phyloP scores from a whole-genome alignment of 2,329 filamentous ascomycete species.

The Ceratocystiopsis minuta region DNA sequence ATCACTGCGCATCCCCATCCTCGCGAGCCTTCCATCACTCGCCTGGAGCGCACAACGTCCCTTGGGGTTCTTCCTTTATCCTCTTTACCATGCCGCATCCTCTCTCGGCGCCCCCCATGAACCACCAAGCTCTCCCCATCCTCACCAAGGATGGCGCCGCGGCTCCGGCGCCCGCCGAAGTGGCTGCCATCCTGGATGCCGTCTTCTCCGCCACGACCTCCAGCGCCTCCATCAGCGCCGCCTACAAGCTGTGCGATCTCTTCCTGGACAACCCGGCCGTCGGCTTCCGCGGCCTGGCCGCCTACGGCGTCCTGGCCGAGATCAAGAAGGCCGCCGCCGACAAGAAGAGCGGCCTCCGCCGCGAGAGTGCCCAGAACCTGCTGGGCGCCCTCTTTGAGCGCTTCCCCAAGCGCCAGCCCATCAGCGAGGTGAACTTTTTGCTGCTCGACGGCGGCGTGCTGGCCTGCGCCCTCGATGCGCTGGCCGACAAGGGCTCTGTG shows the following conservation, averaged over 20 bases:
- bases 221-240: slow-evolving; percentile 46
- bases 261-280: slow-evolving; percentile 30
- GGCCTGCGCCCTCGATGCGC: slow-evolving; percentile 56
- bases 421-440: slow-evolving; percentile 67
- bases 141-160: slow-evolving; percentile 9
- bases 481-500: slow-evolving; percentile 77
- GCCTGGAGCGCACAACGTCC: too few relatives aligned
- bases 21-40: too few relatives aligned
- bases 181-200: slow-evolving; percentile 44
- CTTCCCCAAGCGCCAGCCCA: slow-evolving; percentile 57
- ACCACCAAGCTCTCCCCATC: slow-evolving; percentile 10
- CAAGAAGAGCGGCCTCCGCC: slow-evolving; percentile 75
- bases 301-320: slow-evolving; percentile 37
- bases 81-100: slow-evolving; percentile 10
- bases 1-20: not conserved
- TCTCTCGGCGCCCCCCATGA: slow-evolving; percentile 7
- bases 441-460: slow-evolving; percentile 64
- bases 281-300: slow-evolving; percentile 31
- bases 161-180: slow-evolving; percentile 43
- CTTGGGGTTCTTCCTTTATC: too few relatives aligned
- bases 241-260: slow-evolving; percentile 42
- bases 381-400: slow-evolving; percentile 86
- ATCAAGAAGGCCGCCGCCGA: slow-evolving; percentile 61
- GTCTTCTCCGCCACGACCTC: slow-evolving; percentile 55
- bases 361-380: slow-evolving; percentile 89